phyloP scores from a whole-genome alignment of 495 filamentous ascomycete genomes.

The Daldinia decipiens region DNA sequence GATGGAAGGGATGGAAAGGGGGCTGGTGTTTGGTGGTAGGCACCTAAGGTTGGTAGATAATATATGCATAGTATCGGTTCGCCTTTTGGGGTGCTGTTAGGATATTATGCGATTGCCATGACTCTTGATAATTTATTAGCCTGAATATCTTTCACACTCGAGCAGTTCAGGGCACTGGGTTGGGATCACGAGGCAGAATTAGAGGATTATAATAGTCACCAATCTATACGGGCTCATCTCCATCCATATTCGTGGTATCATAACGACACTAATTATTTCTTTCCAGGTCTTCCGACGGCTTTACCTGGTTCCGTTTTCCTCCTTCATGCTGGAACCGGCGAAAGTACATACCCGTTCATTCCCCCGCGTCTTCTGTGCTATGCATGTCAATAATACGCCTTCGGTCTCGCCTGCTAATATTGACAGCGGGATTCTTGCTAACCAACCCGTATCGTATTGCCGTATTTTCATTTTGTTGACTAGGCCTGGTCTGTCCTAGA shows the following conservation, averaged over 20 bases:
- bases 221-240: background rate
- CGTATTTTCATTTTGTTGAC: background rate
- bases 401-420: background rate
- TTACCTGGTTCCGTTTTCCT: slow-evolving; percentile 5
- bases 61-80: no score
- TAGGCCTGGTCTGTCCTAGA: background rate
- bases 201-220: background rate
- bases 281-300: background rate
- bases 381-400: background rate
- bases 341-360: background rate
- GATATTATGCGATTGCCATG: background rate
- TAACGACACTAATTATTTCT: background rate
- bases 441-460: background rate
- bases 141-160: no score
- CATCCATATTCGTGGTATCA: background rate
- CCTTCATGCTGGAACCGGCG: background rate
- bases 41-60: no score
- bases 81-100: background rate
- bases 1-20: slow-evolving; percentile 56
- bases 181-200: no score
- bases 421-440: background rate
- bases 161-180: no score
- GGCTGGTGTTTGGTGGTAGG: slow-evolving; percentile 58
- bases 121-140: no score
- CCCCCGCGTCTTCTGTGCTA: background rate